These are phyloP conservation scores for Boehmeria nivea DNA, from an alignment of 306 rosid genomes.

Conservation along the genomic window DNA sequence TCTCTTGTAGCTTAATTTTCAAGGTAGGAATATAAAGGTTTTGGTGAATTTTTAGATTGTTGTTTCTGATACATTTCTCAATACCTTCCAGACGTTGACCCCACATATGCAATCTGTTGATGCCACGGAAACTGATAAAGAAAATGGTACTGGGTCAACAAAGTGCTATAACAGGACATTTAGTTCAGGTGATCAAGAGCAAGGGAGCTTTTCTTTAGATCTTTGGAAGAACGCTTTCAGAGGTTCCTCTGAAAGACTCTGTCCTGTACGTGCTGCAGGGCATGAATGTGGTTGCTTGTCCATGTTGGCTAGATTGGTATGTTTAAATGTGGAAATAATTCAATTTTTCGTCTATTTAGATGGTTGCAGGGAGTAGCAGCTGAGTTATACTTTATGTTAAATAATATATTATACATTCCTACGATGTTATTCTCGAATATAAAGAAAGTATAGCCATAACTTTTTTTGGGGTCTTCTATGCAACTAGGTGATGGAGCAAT, in stretches of 20 bases:
- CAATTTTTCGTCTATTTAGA: too few relatives aligned
- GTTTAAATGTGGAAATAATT: too few relatives aligned
- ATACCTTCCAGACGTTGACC: slow-evolving; percentile 64
- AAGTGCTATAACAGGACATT: slow-evolving; percentile 41
- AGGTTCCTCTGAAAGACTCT: slow-evolving; percentile 82
- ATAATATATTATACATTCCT: neutral
- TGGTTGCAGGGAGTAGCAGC: too few relatives aligned
- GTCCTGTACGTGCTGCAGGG: slow-evolving; percentile 92
- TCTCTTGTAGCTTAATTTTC: slow-evolving; percentile 9
- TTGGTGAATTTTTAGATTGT: slow-evolving; percentile 8
- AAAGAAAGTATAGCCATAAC: neutral
- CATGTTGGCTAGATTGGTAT: slow-evolving; percentile 76
- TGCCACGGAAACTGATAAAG: slow-evolving; percentile 33
- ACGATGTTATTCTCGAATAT: neutral
- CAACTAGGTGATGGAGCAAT: slow-evolving; percentile 89
- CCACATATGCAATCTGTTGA: slow-evolving; percentile 78
- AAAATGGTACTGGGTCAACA: slow-evolving; percentile 29
- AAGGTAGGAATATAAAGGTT: slow-evolving; percentile 6
- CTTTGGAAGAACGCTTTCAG: slow-evolving; percentile 90
- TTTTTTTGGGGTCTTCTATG: neutral
- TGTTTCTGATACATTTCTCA: slow-evolving; percentile 19
- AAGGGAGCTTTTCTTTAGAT: slow-evolving; percentile 60
- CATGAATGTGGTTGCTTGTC: slow-evolving; percentile 98
- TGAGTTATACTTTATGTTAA: neutral
- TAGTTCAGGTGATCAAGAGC: slow-evolving; percentile 54